These are phyloP conservation scores for Closterium sp. DNA, from an alignment of 139 green algal species.

Conservation along the genomic window DNA sequence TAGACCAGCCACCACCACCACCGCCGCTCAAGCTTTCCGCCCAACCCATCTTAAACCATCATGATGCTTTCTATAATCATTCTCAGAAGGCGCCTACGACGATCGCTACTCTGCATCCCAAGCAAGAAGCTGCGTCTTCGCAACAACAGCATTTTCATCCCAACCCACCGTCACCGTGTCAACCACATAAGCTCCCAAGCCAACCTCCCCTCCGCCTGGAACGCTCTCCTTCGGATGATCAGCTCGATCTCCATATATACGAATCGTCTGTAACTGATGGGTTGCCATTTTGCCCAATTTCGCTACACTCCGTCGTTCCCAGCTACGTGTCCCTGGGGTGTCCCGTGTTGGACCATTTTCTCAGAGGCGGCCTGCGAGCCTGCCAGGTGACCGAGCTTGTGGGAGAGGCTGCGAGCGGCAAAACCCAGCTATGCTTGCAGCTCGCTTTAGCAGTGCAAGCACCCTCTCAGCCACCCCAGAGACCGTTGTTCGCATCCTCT, in stretches of 20 bases:
- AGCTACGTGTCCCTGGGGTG: slow-evolving; percentile 19
- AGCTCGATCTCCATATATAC: neutral
- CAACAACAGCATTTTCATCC: neutral
- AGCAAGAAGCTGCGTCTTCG: neutral
- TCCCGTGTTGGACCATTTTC: slow-evolving; percentile 16
- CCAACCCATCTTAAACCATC: neutral
- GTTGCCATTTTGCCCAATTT: neutral
- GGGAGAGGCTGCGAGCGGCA: slow-evolving; percentile 63
- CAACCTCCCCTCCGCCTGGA: neutral
- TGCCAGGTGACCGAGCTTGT: slow-evolving; percentile 24
- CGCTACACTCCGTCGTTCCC: neutral
- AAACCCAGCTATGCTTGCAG: slow-evolving; percentile 71
- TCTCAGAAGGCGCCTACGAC: neutral
- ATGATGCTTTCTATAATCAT: neutral
- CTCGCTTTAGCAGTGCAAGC: slow-evolving; percentile 49
- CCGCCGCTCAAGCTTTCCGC: neutral
- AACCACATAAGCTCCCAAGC: neutral
- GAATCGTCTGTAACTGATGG: neutral
- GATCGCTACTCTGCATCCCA: neutral
- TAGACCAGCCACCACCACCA: neutral
- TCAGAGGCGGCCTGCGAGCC: slow-evolving; percentile 22
- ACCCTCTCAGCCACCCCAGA: neutral
- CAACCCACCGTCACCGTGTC: neutral
- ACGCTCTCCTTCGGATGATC: neutral
- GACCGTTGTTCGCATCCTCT: neutral